A percentile compares a stretch with the other conserved stretches of the same genome.
phyloP scores from a whole-genome alignment of 1,284 basidiomycete genomes.

The Heterobasidion occidentale region DNA sequence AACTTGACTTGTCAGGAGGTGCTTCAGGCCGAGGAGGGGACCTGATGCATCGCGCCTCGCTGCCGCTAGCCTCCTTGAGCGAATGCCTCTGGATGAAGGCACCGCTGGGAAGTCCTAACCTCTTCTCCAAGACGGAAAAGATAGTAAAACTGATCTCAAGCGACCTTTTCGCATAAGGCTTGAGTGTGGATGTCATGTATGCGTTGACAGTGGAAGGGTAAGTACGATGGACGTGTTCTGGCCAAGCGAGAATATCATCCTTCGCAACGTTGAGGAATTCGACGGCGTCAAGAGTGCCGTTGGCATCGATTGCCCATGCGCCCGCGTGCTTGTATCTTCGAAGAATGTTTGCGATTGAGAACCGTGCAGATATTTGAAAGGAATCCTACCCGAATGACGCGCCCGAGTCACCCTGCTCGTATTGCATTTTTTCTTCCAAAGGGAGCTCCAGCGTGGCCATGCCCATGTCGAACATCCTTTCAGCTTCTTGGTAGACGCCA shows the following conservation, averaged over 20 bases:
- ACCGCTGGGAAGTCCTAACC: slow-evolving; percentile 23
- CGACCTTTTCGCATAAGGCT: slow-evolving; percentile 25
- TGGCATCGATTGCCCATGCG: slow-evolving; percentile 24
- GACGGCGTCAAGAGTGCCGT: slow-evolving; percentile 23
- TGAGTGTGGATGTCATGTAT: slow-evolving; percentile 23
- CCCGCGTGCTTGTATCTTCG: slow-evolving; percentile 27
- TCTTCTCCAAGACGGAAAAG: slow-evolving; percentile 22
- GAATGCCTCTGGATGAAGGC: slow-evolving; percentile 22
- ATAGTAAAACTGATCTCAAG: slow-evolving; percentile 24
- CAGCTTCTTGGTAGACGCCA: slow-evolving; percentile 21
- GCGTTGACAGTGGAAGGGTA: slow-evolving; percentile 6
- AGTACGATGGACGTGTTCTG: slow-evolving; percentile 5
- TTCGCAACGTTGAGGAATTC: slow-evolving; percentile 26
- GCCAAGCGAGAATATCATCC: slow-evolving; percentile 23
- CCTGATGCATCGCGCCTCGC: slow-evolving; percentile 31
- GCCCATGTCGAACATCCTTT: slow-evolving; percentile 28
- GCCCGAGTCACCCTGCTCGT: slow-evolving; percentile 27
- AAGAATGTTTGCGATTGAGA: not conserved
- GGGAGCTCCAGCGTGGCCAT: slow-evolving; percentile 25
- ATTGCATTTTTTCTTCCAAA: slow-evolving; percentile 26
- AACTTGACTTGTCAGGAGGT: slow-evolving; percentile 17
- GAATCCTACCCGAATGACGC: slow-evolving; percentile 21
- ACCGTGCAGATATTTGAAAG: slow-evolving; percentile 1
- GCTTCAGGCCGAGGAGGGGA: slow-evolving; percentile 14
- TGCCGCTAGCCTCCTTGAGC: slow-evolving; percentile 25